Evolutionary conservation across 495 filamentous ascomycete species (phyloP), one percentile per base, ranked within the genome.

Genomic region (Annulohypoxylon moriforme): DNA sequence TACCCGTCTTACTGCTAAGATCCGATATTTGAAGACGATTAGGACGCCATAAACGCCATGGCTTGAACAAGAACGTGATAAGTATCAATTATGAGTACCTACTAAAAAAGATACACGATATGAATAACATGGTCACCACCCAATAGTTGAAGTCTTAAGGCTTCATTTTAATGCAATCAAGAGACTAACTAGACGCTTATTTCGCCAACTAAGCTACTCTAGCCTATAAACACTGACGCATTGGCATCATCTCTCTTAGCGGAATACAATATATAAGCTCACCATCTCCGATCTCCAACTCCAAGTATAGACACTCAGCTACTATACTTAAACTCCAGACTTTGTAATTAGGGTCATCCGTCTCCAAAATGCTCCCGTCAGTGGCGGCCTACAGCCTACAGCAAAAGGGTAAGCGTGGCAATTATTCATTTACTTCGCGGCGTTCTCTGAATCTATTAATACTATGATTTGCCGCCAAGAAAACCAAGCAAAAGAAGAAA

Each of bases 371-470:
- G 33, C 31, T 20, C 27, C 29, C 49, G 10, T 20, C 49, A 25
- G 49, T 50, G 38, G 29, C 29, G 29, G 50, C 4, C 50, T 7
- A 36, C 25, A 24, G 16, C 50, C 49, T 56, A 9, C n/a, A 55
- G 16, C 38, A 33, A 53, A 53, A 52, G 20, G 18, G 65, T 68
- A 68, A 68, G 65, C 65, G 58, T 47, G 29, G 36, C 40, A 68
- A 55, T 52, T 46, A 47, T 58, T 57, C 31, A 61, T 62, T 20
- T 16, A 22, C 18, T 29, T 22, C 22, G 22, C 33, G 46, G 38
- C 49, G 25, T 52, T 47, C 29, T 33, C 36, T 11, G n/a, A 24
- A 14, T 49, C 59, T 69, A 69, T 69, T 69, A 58, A 57, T 69
- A 69, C 60, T 14, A 16, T 53, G 22, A 24, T 10, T 29, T 7